Conservation (phyloP, 208 protist genomes). For the Herpetomonas tarakana region DNA sequence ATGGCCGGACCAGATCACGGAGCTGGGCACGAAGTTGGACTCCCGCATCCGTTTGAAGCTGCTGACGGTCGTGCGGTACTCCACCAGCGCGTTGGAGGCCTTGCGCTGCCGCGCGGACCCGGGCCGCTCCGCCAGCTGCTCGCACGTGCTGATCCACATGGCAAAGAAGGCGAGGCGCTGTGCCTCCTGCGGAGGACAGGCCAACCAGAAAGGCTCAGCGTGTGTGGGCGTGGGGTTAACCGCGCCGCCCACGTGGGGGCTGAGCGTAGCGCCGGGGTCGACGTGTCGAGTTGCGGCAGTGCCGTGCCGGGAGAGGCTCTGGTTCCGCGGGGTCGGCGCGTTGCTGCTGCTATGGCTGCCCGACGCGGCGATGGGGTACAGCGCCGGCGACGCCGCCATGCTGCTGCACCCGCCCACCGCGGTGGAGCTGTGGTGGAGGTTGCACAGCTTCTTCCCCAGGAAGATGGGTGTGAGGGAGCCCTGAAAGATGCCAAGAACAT, state of each 20-base stretch:
- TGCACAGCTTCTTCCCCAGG: slow-evolving; percentile 35
- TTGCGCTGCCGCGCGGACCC: slow-evolving; percentile 38
- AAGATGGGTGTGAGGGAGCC: slow-evolving; percentile 61
- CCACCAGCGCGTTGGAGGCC: slow-evolving; percentile 37
- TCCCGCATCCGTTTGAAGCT: slow-evolving; percentile 30
- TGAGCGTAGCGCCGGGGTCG: slow-evolving; percentile 5
- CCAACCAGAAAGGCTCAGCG: slow-evolving; percentile 44
- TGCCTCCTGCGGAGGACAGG: slow-evolving; percentile 59
- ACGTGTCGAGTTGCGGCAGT: neutral
- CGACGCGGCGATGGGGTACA: slow-evolving; percentile 1
- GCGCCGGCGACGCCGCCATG: slow-evolving; percentile 4
- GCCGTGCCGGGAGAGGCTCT: slow-evolving; percentile 1
- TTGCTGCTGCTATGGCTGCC: slow-evolving; percentile 3
- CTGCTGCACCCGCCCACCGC: neutral
- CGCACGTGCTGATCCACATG: slow-evolving; percentile 49
- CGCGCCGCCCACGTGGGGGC: slow-evolving; percentile 10
- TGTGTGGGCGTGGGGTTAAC: slow-evolving; percentile 9
- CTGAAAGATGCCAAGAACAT: slow-evolving; percentile 38
- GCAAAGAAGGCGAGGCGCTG: slow-evolving; percentile 55
- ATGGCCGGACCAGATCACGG: slow-evolving; percentile 52
- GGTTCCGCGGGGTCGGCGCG: slow-evolving; percentile 2
- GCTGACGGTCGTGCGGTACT: slow-evolving; percentile 39
- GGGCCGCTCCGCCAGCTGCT: slow-evolving; percentile 32
- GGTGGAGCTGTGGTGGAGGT: slow-evolving; percentile 17
- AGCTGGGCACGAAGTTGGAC: slow-evolving; percentile 22